phyloP scores from a whole-genome alignment of 1,139 yeast species.

The Pichia cactophila region DNA sequence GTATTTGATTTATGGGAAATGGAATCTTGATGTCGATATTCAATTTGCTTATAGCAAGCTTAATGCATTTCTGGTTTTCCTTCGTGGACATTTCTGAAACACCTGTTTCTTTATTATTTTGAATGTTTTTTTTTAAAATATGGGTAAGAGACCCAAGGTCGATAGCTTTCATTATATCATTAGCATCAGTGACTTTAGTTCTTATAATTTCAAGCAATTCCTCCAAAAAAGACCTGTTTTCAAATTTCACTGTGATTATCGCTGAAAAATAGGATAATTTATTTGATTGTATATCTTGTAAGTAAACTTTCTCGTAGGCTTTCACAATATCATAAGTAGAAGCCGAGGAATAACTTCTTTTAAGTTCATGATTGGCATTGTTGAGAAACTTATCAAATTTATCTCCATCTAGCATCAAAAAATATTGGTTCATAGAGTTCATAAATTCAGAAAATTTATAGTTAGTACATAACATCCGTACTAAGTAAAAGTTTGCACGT shows the following conservation, averaged over 20 bases:
- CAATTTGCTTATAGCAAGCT: conserved; percentile 44
- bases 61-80: conserved; percentile 19
- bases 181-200: conserved; percentile 58
- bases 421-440: conserved; percentile 44
- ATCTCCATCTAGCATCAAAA: conserved; percentile 48
- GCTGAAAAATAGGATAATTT: conserved; percentile 15
- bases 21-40: conserved; percentile 68
- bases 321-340: conserved; percentile 33
- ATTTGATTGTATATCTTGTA: conserved; percentile 4
- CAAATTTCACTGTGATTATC: conserved; percentile 8
- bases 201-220: conserved; percentile 58
- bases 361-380: conserved; percentile 34
- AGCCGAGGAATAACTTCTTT: conserved; percentile 31
- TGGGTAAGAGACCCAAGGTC: conserved; percentile 35
- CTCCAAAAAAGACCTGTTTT: conserved; percentile 27
- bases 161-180: conserved; percentile 37
- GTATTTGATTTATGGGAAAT: conserved; percentile 74
- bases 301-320: conserved; percentile 15
- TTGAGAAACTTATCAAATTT: conserved; percentile 40
- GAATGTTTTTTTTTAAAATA: conserved; percentile 35
- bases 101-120: conserved; percentile 17
- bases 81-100: not conserved
- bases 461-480: conserved; percentile 48
- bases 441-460: conserved; percentile 46
- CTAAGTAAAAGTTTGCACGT: conserved; percentile 61